These are phyloP conservation scores for Malus asiatica DNA, from an alignment of 306 rosid genomes.

Conservation along the genomic window DNA sequence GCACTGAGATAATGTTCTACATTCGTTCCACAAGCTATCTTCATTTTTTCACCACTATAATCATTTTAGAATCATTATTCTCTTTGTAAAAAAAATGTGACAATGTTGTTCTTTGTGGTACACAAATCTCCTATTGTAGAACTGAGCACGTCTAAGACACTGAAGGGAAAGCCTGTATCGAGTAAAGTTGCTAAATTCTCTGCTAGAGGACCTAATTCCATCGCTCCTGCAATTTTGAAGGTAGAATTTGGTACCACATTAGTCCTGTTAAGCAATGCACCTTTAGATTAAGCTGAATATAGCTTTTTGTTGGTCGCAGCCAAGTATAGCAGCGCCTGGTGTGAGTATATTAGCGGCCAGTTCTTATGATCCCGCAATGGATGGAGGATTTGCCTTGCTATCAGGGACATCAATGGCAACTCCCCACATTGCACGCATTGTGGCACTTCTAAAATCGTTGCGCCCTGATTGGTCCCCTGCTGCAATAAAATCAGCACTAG, in stretches of 20 bases:
- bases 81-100: neutral
- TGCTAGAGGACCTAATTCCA: conserved; percentile 49
- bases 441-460: conserved; percentile 25
- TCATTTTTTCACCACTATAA: neutral
- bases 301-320: conserved; percentile 7
- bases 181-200: conserved; percentile 37
- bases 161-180: conserved; percentile 34
- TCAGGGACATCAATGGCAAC: conserved; percentile 34
- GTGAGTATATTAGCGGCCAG: conserved; percentile 26
- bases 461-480: conserved; percentile 31
- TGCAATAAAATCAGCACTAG: conserved; percentile 26
- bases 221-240: conserved; percentile 36
- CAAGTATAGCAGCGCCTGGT: conserved; percentile 33
- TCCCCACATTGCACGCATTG: conserved; percentile 28
- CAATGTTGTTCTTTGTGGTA: neutral
- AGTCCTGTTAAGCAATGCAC: no score
- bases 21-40: conserved; percentile 8
- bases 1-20: conserved; percentile 18
- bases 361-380: neutral
- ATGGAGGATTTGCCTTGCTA: conserved; percentile 7
- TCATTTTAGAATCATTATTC: neutral
- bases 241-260: neutral
- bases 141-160: conserved; percentile 19
- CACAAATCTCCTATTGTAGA: conserved; percentile 12
- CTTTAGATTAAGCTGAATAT: neutral